phyloP scores from a whole-genome alignment of 163 green algal genomes.

The Prototheca wickerhamii region DNA sequence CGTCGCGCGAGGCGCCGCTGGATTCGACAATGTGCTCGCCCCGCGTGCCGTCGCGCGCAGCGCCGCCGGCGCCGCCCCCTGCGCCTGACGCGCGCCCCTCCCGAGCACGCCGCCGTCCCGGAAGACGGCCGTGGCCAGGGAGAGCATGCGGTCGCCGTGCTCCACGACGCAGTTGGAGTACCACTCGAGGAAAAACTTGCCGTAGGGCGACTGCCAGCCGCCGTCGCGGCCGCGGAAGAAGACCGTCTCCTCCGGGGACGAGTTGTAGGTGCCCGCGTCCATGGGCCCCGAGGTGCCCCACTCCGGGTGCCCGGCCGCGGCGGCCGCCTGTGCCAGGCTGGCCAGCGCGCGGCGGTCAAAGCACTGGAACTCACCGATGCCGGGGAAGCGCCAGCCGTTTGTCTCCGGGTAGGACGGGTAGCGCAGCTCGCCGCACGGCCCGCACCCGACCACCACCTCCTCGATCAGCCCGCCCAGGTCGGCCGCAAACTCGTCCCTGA shows the following conservation, averaged over 20 bases:
- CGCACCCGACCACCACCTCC: constrained; percentile 62
- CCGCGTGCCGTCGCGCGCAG: too few relatives aligned
- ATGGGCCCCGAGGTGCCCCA: constrained; percentile 79
- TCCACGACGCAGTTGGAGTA: constrained; percentile 75
- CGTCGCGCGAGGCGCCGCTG: too few relatives aligned
- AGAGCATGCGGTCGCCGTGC: constrained; percentile 79
- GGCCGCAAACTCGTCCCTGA: constrained; percentile 35
- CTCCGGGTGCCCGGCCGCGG: constrained; percentile 54
- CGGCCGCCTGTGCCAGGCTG: constrained; percentile 47
- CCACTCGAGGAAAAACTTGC: constrained; percentile 91
- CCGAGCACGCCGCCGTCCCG: not conserved
- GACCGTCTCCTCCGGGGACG: constrained; percentile 60
- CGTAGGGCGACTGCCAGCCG: constrained; percentile 75
- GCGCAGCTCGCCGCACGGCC: constrained; percentile 69
- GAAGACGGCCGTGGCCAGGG: constrained; percentile 34
- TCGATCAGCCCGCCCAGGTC: constrained; percentile 45
- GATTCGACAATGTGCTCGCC: too few relatives aligned
- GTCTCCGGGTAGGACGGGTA: constrained; percentile 70
- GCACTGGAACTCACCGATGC: constrained; percentile 75
- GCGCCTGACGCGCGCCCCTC: not conserved
- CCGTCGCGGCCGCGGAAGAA: constrained; percentile 81
- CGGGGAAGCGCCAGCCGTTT: constrained; percentile 69
- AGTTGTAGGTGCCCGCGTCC: constrained; percentile 87
- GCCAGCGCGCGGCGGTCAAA: constrained; percentile 68
- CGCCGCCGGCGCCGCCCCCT: too few relatives aligned